Evolutionary conservation across 768 basidiomycete species (phyloP), one percentile per base, ranked within the genome.

Genomic region (Piloderma croceum): DNA sequence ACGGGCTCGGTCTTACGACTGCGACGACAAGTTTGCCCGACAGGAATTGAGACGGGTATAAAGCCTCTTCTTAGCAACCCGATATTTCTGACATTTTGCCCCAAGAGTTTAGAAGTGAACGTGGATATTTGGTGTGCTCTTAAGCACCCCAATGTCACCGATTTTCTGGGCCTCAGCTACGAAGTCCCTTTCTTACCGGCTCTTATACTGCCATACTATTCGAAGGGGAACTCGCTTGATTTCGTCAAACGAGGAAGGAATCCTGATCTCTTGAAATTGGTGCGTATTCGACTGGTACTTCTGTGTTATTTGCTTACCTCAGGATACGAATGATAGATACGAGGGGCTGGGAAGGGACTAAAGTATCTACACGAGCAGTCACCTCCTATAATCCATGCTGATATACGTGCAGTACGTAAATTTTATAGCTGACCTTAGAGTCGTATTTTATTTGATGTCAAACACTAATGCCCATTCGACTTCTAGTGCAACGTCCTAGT

Each of bases 401-500:
- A 38, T 27, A 24, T 38, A 15, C 19, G 38, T 15, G 38, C 19
- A 21, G 35, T 36, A n/a, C 19, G 38, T 13, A 13, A 10, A 18
- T 35, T 11, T 13, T 18, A 12, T 35, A 20, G 10, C 15, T 15
- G 15, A 31, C 15, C 29, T 11, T 31, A 11, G 11, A 15, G 15
- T 35, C 11, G 11, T 35, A 13, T 10, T 35, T 20, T 35, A 20
- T 29, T 9, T 15, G 27, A 29, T 15, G 27, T 29, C 27, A 29
- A 9, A 29, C 10, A 35, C 19, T 21, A 24, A 7, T 6, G n/a
- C n/a, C n/a, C n/a, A n/a, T 2, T 9, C 15, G 19, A 20, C 17
- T 10, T 22, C n/a, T 22, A 47, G 39, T 17, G 10, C 6, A 44
- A 47, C 22, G 27, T 46, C 38, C 24, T 46, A 17, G 32, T 46